Evolutionary conservation across 257 asterid genomes (phyloP).

Genomic region (Dorcoceras hygrometricum): DNA sequence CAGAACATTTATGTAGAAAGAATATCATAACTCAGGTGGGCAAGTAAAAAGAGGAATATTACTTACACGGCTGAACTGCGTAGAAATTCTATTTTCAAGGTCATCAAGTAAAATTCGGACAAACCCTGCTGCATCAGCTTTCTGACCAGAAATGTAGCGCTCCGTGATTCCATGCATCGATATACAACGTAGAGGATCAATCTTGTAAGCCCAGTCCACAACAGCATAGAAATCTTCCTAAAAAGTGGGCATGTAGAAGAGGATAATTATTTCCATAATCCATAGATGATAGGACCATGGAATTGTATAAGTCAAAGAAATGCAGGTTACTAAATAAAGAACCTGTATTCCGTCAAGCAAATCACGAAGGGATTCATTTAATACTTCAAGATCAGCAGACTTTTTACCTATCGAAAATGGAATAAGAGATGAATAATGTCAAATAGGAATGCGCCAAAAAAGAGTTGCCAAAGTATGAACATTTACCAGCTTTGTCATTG

Average conservation of each 20-base stretch:
- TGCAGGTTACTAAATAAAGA: constrained; percentile 21
- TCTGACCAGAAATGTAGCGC: constrained; percentile 84
- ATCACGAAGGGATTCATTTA: constrained; percentile 81
- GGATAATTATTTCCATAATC: constrained; percentile 11
- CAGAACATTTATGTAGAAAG: constrained; percentile 19
- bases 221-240: constrained; percentile 96
- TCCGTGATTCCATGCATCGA: constrained; percentile 98
- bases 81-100: constrained; percentile 74
- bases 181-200: constrained; percentile 92
- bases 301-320: constrained; percentile 17
- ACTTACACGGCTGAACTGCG: constrained; percentile 83
- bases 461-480: constrained; percentile 20
- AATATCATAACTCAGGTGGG: constrained; percentile 20
- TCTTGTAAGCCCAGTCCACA: constrained; percentile 97
- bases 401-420: constrained; percentile 45
- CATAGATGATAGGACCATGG: constrained; percentile 22
- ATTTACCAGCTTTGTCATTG: constrained; percentile 50
- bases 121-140: constrained; percentile 90
- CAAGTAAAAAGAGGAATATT: constrained; percentile 9
- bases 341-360: constrained; percentile 98
- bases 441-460: constrained; percentile 22
- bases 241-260: constrained; percentile 21
- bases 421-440: constrained; percentile 24
- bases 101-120: constrained; percentile 93
- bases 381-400: constrained; percentile 64